phyloP scores from a whole-genome alignment of 192 early-diverging fungal genomes.

The Oehlia diaphana region DNA sequence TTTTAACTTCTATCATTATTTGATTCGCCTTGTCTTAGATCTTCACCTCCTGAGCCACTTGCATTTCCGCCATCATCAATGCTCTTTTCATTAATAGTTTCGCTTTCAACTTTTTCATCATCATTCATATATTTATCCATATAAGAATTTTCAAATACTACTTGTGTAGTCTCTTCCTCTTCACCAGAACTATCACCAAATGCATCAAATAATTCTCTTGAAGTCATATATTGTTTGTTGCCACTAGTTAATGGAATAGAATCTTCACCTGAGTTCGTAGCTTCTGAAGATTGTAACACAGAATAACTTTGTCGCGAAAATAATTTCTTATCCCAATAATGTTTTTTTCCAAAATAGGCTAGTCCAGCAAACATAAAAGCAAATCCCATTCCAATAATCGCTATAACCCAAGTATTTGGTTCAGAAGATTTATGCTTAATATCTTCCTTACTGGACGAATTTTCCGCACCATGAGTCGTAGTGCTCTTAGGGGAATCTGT shows the following conservation, averaged over 20 bases:
- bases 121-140: constrained; percentile 30
- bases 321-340: not conserved
- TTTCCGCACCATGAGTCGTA: no score
- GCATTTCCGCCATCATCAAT: not conserved
- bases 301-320: not conserved
- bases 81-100: not conserved
- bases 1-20: not conserved
- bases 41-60: not conserved
- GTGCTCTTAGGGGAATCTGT: not conserved
- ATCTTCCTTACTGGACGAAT: not conserved
- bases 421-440: not conserved
- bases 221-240: constrained; percentile 20
- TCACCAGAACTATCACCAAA: constrained; percentile 39
- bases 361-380: constrained; percentile 22
- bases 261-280: constrained; percentile 1
- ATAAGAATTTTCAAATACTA: constrained; percentile 21
- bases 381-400: not conserved
- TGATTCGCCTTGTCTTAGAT: not conserved
- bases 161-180: not conserved
- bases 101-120: constrained; percentile 7
- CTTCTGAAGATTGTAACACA: not conserved
- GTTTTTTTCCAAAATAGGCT: constrained; percentile 5
- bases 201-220: constrained; percentile 34
- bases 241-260: not conserved
- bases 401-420: not conserved